Conservation (phyloP, 139 green algal species). For the Volvox africanus region DNA sequence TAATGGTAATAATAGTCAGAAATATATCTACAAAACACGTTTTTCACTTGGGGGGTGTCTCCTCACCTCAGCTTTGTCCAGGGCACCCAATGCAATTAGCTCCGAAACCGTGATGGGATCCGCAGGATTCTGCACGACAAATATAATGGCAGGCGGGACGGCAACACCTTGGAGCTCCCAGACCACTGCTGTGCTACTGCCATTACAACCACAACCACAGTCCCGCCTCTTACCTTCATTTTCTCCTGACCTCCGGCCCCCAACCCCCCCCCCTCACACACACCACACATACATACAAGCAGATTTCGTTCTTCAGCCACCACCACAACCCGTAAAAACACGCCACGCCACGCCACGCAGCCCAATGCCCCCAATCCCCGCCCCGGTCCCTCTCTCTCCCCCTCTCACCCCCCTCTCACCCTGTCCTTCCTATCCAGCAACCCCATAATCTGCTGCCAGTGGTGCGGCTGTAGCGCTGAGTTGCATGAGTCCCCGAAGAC, state of each 20-base stretch:
- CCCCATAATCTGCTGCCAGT: conserved; percentile 65
- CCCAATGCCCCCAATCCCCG: neutral
- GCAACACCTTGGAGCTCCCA: too few relatives aligned
- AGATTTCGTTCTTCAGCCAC: too few relatives aligned
- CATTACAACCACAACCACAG: neutral
- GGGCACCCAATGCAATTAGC: conserved; percentile 53
- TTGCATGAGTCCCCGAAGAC: conserved; percentile 70
- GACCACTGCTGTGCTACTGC: too few relatives aligned
- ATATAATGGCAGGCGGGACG: neutral
- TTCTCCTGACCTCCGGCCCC: too few relatives aligned
- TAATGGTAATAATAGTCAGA: too few relatives aligned
- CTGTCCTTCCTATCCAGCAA: conserved; percentile 45
- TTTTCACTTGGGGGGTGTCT: too few relatives aligned
- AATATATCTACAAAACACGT: too few relatives aligned
- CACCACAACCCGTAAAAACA: too few relatives aligned
- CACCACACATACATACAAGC: neutral
- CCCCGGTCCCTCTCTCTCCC: too few relatives aligned
- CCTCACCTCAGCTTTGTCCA: conserved; percentile 59
- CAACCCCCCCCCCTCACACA: neutral
- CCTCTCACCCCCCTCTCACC: neutral
- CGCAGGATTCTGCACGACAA: neutral
- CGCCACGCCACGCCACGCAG: neutral
- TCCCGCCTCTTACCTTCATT: too few relatives aligned
- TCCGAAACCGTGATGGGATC: conserved; percentile 49
- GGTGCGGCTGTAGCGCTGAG: conserved; percentile 66